Base-by-base conservation (phyloP, 192 early-diverging fungal species). In the Dispira parvispora region DNA sequence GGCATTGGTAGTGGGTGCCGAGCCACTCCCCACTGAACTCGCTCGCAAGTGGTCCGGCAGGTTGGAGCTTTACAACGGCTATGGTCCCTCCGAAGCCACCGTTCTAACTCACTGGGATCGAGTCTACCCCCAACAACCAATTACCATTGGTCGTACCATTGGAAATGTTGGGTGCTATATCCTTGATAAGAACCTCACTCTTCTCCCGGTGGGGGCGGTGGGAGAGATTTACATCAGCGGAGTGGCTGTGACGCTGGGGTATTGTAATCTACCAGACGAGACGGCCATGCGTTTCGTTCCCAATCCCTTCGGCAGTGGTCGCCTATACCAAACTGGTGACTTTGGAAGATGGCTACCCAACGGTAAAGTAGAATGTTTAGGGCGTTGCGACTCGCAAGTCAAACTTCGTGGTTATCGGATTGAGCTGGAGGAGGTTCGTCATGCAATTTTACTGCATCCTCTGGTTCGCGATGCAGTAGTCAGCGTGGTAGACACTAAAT, bases 361-460 rank as follows among this genome's bases (percentile, higher is more conserved):
- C 23, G 67, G 67, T 14, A 57, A 64, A 21, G 65, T 64, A 20
- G 60, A 71, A 26, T 52, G 62, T 28, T 50, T 61, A 25, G 73
- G 78, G 2, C 70, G 78, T 18, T 71, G 38, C 42, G 69, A 80
- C 50, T 13, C 64, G 18, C 73, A 77, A 60, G 78, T 80, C 52
- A 83, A 83, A 65, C 71, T 78, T 20, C 69, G 77, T 42, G 76
- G 77, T 5, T 46, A 65, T 43, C 63, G 77, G 20, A 70, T 78
- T n/a, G 77, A 78, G 53, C 55, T 78, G 20, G 67, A 52, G 23
- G 77, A 78, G 62, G 62, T 75, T 16, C 50, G 54, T 43, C 18
- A 52, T 23, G 62, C 56, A 0, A 25, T 75, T 21, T 65, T 20
- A 58, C 58, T 16, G 21, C 9, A 32, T 10, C 46, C n/a, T 5